phyloP scores from a whole-genome alignment of 495 filamentous ascomycete genomes.

The Aspergillus nidulans region DNA sequence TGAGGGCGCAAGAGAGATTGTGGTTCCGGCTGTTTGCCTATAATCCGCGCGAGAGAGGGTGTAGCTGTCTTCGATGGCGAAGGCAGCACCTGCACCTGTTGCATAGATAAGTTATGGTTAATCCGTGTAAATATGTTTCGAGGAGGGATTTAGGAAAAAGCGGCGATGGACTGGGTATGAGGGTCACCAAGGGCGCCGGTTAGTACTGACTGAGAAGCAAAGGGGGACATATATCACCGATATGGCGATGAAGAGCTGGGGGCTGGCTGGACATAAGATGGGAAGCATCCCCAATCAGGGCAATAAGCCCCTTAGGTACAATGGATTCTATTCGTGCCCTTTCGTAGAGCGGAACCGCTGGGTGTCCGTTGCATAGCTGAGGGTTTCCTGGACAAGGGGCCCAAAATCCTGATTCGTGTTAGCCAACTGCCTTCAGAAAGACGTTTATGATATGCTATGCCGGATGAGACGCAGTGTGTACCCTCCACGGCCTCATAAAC shows the following conservation, averaged over 20 bases:
- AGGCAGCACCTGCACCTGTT: conserved; percentile 53
- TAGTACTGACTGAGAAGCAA: conserved; percentile 12
- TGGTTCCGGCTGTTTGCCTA: conserved; percentile 14
- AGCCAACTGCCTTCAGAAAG: not conserved
- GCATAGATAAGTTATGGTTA: not conserved
- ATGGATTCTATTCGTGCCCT: conserved; percentile 15
- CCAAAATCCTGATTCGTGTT: conserved; percentile 16
- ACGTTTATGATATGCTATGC: not conserved
- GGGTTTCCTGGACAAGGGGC: conserved; percentile 15
- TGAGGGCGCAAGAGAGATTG: conserved; percentile 9
- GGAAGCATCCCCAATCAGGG: conserved; percentile 27
- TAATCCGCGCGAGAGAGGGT: conserved; percentile 35
- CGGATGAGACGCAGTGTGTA: not conserved
- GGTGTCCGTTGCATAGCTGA: conserved; percentile 15
- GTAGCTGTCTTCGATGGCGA: conserved; percentile 57
- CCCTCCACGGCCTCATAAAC: conserved; percentile 15
- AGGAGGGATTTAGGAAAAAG: too few species aligned
- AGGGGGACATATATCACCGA: too few species aligned
- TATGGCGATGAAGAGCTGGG: not conserved
- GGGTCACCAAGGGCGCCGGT: conserved; percentile 23
- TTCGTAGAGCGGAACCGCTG: conserved; percentile 25
- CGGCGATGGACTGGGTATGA: not conserved
- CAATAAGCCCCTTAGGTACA: conserved; percentile 12
- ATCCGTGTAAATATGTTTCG: not conserved
- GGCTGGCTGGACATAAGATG: conserved; percentile 19